These are phyloP conservation scores for Metschnikowia corniflorae DNA, from an alignment of 805 yeast genomes.

Conservation along the genomic window DNA sequence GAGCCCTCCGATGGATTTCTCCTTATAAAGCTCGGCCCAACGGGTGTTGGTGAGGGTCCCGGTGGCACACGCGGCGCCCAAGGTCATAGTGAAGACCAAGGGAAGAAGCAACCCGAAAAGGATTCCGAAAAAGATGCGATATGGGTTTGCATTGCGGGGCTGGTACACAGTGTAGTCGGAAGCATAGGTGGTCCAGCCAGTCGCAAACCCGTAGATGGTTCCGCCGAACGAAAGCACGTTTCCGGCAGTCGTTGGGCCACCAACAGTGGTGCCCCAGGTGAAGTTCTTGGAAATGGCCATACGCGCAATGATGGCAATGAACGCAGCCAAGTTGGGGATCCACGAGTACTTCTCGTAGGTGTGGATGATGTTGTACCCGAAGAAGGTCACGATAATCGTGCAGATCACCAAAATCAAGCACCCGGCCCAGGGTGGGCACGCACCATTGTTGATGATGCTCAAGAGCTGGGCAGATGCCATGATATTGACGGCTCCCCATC, in stretches of 20 bases:
- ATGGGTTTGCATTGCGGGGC: conserved; percentile 58
- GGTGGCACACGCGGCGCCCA: conserved; percentile 85
- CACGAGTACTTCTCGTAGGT: conserved; percentile 80
- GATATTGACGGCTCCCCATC: conserved; percentile 94
- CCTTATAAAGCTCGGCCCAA: conserved; percentile 50
- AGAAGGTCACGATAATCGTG: conserved; percentile 71
- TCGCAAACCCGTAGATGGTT: conserved; percentile 79
- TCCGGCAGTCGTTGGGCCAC: conserved; percentile 72
- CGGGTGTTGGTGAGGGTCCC: conserved; percentile 46
- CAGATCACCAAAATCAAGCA: conserved; percentile 65
- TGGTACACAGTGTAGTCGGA: conserved; percentile 90
- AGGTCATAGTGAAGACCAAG: conserved; percentile 63
- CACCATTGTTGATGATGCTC: conserved; percentile 64
- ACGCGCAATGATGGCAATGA: conserved; percentile 76
- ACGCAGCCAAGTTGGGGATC: conserved; percentile 75
- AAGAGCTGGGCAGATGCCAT: conserved; percentile 85
- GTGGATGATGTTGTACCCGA: conserved; percentile 84
- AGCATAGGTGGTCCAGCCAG: conserved; percentile 94
- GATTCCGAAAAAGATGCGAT: conserved; percentile 61
- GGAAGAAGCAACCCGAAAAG: conserved; percentile 64
- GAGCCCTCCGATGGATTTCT: conserved; percentile 73
- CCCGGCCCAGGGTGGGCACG: conserved; percentile 88
- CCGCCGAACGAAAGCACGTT: conserved; percentile 77
- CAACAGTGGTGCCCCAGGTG: conserved; percentile 26
- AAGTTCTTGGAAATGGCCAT: conserved; percentile 66